These are phyloP conservation scores for Venturia asperata DNA, from an alignment of 2,329 filamentous ascomycete genomes.

Conservation along the genomic window DNA sequence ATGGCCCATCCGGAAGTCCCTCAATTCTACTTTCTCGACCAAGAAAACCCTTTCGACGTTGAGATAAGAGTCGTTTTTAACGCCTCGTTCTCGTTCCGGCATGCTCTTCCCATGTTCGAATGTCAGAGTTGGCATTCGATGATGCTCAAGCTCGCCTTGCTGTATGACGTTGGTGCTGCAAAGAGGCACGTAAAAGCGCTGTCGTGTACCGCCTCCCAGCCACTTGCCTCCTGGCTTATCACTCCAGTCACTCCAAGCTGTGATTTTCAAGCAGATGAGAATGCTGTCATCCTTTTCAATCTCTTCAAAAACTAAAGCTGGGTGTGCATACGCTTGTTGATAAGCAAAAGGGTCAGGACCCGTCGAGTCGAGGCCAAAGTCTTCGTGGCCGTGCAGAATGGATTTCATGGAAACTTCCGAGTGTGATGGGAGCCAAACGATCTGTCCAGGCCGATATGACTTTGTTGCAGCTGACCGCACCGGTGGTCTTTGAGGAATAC, in stretches of 20 bases:
- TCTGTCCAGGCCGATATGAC: not conserved
- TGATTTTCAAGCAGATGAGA: not conserved
- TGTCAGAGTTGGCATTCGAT: not conserved
- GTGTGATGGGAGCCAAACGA: not conserved
- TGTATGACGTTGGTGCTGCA: too few species aligned
- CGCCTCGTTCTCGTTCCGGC: not conserved
- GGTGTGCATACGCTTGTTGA: not conserved
- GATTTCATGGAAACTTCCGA: not conserved
- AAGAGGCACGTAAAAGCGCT: not conserved
- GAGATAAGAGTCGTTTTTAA: not conserved
- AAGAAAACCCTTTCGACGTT: not conserved
- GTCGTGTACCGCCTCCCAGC: not conserved
- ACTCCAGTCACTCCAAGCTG: not conserved
- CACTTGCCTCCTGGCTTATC: not conserved
- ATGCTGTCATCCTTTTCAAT: not conserved
- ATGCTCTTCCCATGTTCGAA: not conserved
- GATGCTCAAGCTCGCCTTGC: too few species aligned
- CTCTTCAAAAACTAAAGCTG: not conserved
- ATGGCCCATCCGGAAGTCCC: not conserved
- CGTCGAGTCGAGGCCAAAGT: not conserved
- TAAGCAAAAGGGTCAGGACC: not conserved
- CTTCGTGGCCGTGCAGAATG: not conserved
- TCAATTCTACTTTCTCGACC: not conserved
- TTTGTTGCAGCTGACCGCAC: not conserved
- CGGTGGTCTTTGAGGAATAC: not conserved